A percentile compares a stretch with the other conserved stretches of the same genome.
These are phyloP conservation scores for Saccharomyces hybrid DNA, from an alignment of 1,139 yeast genomes.

Conservation along the genomic window DNA sequence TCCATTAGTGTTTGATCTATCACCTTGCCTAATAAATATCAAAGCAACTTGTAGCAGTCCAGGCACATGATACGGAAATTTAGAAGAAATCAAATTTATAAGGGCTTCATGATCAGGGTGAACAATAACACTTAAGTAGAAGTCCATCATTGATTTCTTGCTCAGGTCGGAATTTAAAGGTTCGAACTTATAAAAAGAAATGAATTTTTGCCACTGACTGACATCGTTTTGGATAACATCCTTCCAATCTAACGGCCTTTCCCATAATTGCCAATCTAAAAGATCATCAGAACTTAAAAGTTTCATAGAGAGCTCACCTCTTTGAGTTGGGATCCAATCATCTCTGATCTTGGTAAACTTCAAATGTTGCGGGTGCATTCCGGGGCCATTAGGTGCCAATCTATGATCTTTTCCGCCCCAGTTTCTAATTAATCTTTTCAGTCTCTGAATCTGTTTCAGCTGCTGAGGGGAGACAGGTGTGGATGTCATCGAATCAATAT, in stretches of 20 bases:
- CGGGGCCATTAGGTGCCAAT: conserved; percentile 50
- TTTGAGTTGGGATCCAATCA: conserved; percentile 71
- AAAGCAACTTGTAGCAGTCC: conserved; percentile 75
- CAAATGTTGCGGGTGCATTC: conserved; percentile 53
- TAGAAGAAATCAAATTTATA: conserved; percentile 44
- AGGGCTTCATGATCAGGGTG: conserved; percentile 67
- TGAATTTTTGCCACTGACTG: conserved; percentile 36
- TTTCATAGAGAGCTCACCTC: conserved; percentile 58
- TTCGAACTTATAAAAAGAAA: conserved; percentile 47
- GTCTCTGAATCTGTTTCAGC: conserved; percentile 51
- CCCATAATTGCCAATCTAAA: conserved; percentile 35
- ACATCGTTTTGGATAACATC: conserved; percentile 43
- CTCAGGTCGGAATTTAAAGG: conserved; percentile 32
- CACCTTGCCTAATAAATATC: conserved; percentile 70
- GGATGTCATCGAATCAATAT: conserved; percentile 53
- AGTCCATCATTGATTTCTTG: conserved; percentile 48
- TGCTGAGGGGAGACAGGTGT: conserved; percentile 58
- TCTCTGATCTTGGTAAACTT: conserved; percentile 66
- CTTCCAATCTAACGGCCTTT: conserved; percentile 39
- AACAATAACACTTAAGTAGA: conserved; percentile 58
- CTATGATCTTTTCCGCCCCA: conserved; percentile 80
- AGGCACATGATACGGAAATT: conserved; percentile 67
- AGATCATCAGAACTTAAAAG: conserved; percentile 40
- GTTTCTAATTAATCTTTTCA: conserved; percentile 59
- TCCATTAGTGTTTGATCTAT: conserved; percentile 56